Evolutionary conservation across 1,139 yeast genomes (phyloP), one percentile per base, ranked within the genome.

Genomic region (Yamadazyma aaseri): DNA sequence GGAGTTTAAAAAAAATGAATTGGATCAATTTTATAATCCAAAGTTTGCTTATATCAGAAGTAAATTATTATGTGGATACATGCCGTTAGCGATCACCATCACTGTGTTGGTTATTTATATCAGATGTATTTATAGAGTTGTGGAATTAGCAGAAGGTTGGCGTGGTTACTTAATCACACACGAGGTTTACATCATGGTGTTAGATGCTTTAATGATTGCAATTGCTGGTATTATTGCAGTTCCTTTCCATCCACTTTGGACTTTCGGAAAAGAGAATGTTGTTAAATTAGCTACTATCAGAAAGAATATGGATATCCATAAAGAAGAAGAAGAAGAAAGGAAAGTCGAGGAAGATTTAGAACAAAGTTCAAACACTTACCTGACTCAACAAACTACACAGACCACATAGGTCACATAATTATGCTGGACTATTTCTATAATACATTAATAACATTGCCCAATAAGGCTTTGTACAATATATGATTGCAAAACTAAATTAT

Each of bases 61-160:
- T 2, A 44, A 65, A 14, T 57, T 42, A 39, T 56, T 65, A 28
- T 74, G 81, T 17, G 15, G 17, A 4, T 28, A 28, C 13, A 28
- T 76, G 51, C 79, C 84, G 1, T 40, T 65, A 22, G 81, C 73
- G 2, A 56, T 81, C 12, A 64, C 81, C 0, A 31, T 63, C 7
- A 69, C 85, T 1, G 81, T 82, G 2, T 20, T 81, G 7, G 72
- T 76, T 9, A 71, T 87, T 27, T 84, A 75, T 49, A 71, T 78
- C 34, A 77, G 97, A 58, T 85, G 94, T 55, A 66, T 84, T 25
- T 90, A 86, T 59, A 76, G 97, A 60, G 79, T 87, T 35, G 76
- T 79, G 14, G 97, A 90, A 56, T 70, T 89, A 40, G 66, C 82
- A 3, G 76, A 81, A 50, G 96, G 97, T 11, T 89, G 89, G 79